Percentiles rank a stretch among this genome's conserved stretches.
These are phyloP conservation scores for Artemisia argyi DNA, from an alignment of 129 eudicot species.

Conservation along the genomic window DNA sequence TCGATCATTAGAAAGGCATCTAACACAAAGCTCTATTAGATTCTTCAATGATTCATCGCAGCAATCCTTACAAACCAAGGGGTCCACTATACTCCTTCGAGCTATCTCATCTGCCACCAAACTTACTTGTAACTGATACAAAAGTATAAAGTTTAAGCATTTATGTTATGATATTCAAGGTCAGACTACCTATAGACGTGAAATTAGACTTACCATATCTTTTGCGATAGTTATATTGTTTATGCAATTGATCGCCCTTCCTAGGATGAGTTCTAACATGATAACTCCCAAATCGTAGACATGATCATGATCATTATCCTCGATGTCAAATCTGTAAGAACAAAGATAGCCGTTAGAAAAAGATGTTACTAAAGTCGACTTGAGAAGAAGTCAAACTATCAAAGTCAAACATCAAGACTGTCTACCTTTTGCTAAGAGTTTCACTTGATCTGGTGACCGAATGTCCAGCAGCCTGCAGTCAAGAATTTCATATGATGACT, in stretches of 20 bases:
- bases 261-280: conserved; percentile 59
- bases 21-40: conserved; percentile 54
- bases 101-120: conserved; percentile 45
- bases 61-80: conserved; percentile 47
- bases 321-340: conserved; percentile 42
- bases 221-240: conserved; percentile 41
- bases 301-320: conserved; percentile 56
- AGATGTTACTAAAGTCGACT: not conserved
- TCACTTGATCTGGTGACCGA: conserved; percentile 39
- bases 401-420: not conserved
- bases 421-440: conserved; percentile 31
- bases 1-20: conserved; percentile 47
- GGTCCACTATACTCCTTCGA: conserved; percentile 58
- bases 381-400: not conserved
- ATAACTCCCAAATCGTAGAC: conserved; percentile 69
- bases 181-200: not conserved
- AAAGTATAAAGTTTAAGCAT: not conserved
- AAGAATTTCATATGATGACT: not conserved
- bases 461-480: conserved; percentile 34
- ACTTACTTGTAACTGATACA: conserved; percentile 49
- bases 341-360: not conserved
- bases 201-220: conserved; percentile 47
- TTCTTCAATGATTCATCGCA: conserved; percentile 52
- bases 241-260: conserved; percentile 38
- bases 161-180: not conserved